Evolutionary conservation across 768 basidiomycete species (phyloP).

Genomic region (Tubosaeta brunneosetosa): DNA sequence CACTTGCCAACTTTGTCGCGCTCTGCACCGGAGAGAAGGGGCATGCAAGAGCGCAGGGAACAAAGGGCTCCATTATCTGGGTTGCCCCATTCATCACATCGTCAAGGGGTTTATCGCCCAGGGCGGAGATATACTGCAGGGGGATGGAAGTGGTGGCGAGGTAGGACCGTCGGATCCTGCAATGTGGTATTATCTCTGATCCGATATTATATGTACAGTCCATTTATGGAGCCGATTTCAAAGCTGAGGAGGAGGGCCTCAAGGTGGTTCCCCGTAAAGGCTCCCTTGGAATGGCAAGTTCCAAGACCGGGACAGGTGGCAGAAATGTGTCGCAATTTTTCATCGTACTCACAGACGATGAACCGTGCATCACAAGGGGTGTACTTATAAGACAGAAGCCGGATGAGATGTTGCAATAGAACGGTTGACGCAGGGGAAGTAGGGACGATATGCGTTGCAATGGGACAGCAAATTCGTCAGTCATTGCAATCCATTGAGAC

Average conservation of each 20-base stretch:
- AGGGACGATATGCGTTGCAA: no score
- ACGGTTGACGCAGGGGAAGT: no score
- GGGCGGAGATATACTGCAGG: conserved; percentile 50
- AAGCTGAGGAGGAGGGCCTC: conserved; percentile 49
- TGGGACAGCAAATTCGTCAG: no score
- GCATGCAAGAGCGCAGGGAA: conserved; percentile 43
- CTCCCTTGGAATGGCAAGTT: conserved; percentile 50
- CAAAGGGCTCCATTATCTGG: conserved; percentile 41
- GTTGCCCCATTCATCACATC: conserved; percentile 43
- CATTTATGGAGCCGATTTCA: conserved; percentile 45
- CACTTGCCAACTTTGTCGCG: conserved; percentile 44
- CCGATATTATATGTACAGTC: conserved; percentile 27
- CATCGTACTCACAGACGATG: conserved; percentile 41
- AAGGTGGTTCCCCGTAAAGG: conserved; percentile 38
- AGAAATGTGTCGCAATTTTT: conserved; percentile 48
- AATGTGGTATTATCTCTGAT: conserved; percentile 3
- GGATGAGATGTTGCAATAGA: no score
- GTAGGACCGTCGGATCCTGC: conserved; percentile 25
- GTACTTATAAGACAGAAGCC: no score
- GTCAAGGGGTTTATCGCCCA: conserved; percentile 48
- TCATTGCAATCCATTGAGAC: no score
- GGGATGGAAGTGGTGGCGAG: conserved; percentile 53
- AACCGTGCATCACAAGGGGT: no score
- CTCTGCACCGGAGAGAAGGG: conserved; percentile 44
- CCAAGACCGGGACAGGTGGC: conserved; percentile 39